phyloP scores from a whole-genome alignment of 208 protist genomes.

The Herpetomonas samuelpessoai region DNA sequence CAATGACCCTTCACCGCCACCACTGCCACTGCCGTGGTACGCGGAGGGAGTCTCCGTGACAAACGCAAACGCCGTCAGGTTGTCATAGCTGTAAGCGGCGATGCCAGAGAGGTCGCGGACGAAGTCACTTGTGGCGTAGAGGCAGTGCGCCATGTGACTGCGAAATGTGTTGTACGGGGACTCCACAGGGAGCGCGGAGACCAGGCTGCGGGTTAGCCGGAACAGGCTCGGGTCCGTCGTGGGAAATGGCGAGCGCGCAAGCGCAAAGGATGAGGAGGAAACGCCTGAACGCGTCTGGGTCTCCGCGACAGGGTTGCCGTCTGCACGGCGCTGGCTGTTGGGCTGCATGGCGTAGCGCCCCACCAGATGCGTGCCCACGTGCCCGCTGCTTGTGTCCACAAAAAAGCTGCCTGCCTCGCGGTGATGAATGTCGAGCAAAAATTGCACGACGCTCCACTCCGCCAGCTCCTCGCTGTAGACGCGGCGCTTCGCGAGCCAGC shows the following conservation, averaged over 20 bases:
- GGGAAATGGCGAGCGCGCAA: constrained; percentile 47
- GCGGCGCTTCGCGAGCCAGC: constrained; percentile 58
- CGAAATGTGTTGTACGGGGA: constrained; percentile 68
- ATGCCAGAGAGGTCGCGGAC: constrained; percentile 68
- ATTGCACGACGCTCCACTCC: constrained; percentile 81
- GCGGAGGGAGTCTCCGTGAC: background rate
- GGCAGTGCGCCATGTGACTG: constrained; percentile 32
- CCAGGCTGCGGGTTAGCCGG: constrained; percentile 60
- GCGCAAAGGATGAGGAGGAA: constrained; percentile 3
- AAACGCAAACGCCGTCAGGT: constrained; percentile 24
- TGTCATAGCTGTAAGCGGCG: constrained; percentile 58
- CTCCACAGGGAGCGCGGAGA: constrained; percentile 40
- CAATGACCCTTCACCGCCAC: too few relatives aligned
- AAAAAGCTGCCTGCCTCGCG: constrained; percentile 65
- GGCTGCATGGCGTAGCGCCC: constrained; percentile 62
- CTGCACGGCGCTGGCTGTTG: background rate
- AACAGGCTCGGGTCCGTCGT: constrained; percentile 69
- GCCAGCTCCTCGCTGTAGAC: constrained; percentile 68
- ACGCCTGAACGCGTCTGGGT: background rate
- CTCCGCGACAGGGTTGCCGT: background rate
- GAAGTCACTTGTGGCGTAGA: constrained; percentile 59
- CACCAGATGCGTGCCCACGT: constrained; percentile 64
- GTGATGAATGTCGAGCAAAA: constrained; percentile 60
- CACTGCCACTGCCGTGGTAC: too few relatives aligned
- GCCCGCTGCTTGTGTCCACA: constrained; percentile 62